Evolutionary conservation across 345 rosid species (phyloP), one percentile per base, ranked within the genome.

Genomic region (Populus euphratica): DNA sequence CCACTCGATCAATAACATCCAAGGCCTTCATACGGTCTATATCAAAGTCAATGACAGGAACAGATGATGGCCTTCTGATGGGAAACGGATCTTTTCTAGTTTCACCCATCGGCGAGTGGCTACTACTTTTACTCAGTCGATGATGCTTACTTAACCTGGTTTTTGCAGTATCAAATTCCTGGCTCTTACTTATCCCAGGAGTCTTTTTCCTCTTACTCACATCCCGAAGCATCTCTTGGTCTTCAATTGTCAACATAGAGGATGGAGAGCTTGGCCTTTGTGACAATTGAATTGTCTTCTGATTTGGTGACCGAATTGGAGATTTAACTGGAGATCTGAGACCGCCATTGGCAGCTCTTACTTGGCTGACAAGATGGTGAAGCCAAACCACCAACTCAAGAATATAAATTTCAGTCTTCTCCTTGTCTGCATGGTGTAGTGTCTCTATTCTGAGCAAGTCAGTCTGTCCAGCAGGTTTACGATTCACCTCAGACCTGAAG

Each of bases 151-250:
- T 73, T 65, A 88, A 77, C 89, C 90, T 83, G 76, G 81, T 56
- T 83, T 85, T 93, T 52, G 87, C 92, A 27, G 90, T 91, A 72
- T 87, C 87, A 44, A 95, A 90, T 83, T 95, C 99, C 86, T 95
- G 99, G 81, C 99, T 95, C 91, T 93, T 93, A 80, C 99, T 95
- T 64, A 93, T 93, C 56, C 99, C 99, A 2, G 97, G 99, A 2
- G 88, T 79, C 73, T 90, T 91, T 76, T 88, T 95, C 86, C 94
- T 87, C 88, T 91, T 93, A 80, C 87, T 88, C 74, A 93, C 96
- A 61, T 92, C 97, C 14, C 94, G 88, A 49, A 96, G 96, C 99
- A 96, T 93, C 84, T 88, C 98, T 83, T 89, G 94, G 84, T 93
- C 99, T 85, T 93, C 99, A 20, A 87, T 76, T 0, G 97, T 89